phyloP scores from a whole-genome alignment of 1,284 basidiomycete genomes.

The Leccinum griseonigrum region DNA sequence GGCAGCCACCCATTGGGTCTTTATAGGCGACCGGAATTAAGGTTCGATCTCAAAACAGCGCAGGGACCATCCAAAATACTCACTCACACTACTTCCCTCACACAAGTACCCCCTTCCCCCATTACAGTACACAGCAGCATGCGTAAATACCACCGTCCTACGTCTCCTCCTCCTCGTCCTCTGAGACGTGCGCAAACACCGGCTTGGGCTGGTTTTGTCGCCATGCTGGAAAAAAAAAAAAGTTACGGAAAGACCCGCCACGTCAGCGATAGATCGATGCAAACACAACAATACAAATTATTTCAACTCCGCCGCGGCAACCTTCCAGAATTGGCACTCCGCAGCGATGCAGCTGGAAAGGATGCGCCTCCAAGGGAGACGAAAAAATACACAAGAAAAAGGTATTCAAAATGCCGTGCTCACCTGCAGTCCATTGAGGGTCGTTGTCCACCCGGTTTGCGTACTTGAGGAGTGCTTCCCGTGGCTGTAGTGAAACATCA shows the following conservation, averaged over 20 bases:
- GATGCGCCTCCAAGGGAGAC: constrained; percentile 8
- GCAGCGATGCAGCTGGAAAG: constrained; percentile 21
- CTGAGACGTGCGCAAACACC: constrained; percentile 59
- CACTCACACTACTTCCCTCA: constrained; percentile 31
- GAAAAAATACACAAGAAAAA: constrained; percentile 3
- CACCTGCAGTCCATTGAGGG: constrained; percentile 80
- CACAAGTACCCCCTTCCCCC: constrained; percentile 8
- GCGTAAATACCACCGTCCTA: constrained; percentile 37
- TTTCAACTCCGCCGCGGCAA: constrained; percentile 36
- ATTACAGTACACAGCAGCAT: constrained; percentile 25
- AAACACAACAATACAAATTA: constrained; percentile 48
- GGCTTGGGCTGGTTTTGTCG: constrained; percentile 75
- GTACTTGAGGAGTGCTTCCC: constrained; percentile 94
- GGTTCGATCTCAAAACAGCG: constrained; percentile 71
- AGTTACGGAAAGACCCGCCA: constrained; percentile 55
- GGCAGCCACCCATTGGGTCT: constrained; percentile 64
- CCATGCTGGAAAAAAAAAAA: constrained; percentile 69
- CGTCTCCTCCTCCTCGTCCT: constrained; percentile 55
- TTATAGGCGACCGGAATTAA: constrained; percentile 77
- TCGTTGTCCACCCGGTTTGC: constrained; percentile 75
- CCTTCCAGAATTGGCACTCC: constrained; percentile 30
- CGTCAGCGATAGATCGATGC: constrained; percentile 54
- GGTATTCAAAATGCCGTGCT: constrained; percentile 32
- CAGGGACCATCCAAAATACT: constrained; percentile 51
- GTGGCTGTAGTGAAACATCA: constrained; percentile 59